Evolutionary conservation across 306 rosid species (phyloP), one percentile per base, ranked within the genome.

Genomic region (Castanea sativa): DNA sequence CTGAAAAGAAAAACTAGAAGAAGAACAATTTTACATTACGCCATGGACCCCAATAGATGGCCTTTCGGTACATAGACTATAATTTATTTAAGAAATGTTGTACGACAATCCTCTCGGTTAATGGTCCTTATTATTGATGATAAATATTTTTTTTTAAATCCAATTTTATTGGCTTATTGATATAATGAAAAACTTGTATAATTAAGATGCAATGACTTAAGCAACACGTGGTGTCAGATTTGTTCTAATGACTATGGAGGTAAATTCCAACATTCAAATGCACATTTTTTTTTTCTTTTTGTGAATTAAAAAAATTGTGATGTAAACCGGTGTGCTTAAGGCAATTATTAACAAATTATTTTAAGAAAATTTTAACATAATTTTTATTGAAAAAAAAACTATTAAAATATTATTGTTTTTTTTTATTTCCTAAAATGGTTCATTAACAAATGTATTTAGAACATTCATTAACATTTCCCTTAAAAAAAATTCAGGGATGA

Each of bases 61-160:
- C 72, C 72, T 68, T 68, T 68, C 72, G 72, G 72, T 68, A 68
- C 72, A 68, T 68, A 18, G 52, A 33, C 6, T 35, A 67, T 67
- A 33, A 68, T 68, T 68, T 33, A 33, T 23, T 67, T 35, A 11
- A 4, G 12, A 35, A 68, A 38, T 68, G 27, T 11, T 10, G 72
- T 68, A 68, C 72, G 72, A 68, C 72, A 68, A 35, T 33, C 72
- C 52, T 68, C 72, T 68, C 52, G 72, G 52, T 68, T 68, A 19
- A 33, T 35, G 72, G 23, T 68, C 72, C 72, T 35, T 68, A 68
- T 19, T 68, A 35, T 49, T 49, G 51, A n/a, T 68, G 16, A 67
- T 67, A 6, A 67, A 33, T 33, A 33, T 32, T 10, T 2, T 3
- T 67, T 21, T 67, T 35, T 10, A 45, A 68, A 68, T 9, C 52